phyloP scores from a whole-genome alignment of 257 asterid genomes.

The Sherardia arvensis region DNA sequence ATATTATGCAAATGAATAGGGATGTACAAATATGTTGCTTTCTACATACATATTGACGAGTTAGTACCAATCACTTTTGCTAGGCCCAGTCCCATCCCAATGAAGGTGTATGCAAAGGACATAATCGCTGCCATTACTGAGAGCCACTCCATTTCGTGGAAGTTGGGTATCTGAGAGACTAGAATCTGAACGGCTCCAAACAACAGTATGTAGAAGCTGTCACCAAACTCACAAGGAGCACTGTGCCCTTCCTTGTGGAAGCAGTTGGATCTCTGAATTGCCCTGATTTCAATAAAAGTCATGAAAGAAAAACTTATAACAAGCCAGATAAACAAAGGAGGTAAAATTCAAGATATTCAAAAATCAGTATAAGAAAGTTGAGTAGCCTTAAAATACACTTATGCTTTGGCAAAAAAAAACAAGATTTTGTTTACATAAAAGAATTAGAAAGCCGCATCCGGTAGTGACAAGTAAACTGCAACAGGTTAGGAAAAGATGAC shows the following conservation, averaged over 20 bases:
- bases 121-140: constrained; percentile 45
- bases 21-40: background rate
- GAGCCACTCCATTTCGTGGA: constrained; percentile 49
- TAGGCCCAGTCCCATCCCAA: constrained; percentile 40
- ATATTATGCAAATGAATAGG: background rate
- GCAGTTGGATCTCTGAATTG: constrained; percentile 53
- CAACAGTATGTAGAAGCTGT: constrained; percentile 33
- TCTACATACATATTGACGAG: background rate
- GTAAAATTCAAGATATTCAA: background rate
- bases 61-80: constrained; percentile 40
- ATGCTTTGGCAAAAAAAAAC: too few species aligned
- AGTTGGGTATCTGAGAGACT: constrained; percentile 55
- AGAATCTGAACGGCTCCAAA: constrained; percentile 47
- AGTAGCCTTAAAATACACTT: background rate
- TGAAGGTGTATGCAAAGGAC: constrained; percentile 51
- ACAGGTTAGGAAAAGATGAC: background rate
- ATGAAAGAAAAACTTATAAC: background rate
- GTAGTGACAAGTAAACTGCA: background rate
- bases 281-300: constrained; percentile 22
- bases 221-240: constrained; percentile 42
- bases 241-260: constrained; percentile 48
- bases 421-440: background rate
- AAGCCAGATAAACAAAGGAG: background rate
- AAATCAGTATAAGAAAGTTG: background rate
- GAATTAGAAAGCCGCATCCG: too few species aligned